Percentiles rank a stretch among this genome's conserved stretches.
These are phyloP conservation scores for Globomyces pollinis-pini DNA, from an alignment of 192 early-diverging fungal genomes.

Conservation along the genomic window DNA sequence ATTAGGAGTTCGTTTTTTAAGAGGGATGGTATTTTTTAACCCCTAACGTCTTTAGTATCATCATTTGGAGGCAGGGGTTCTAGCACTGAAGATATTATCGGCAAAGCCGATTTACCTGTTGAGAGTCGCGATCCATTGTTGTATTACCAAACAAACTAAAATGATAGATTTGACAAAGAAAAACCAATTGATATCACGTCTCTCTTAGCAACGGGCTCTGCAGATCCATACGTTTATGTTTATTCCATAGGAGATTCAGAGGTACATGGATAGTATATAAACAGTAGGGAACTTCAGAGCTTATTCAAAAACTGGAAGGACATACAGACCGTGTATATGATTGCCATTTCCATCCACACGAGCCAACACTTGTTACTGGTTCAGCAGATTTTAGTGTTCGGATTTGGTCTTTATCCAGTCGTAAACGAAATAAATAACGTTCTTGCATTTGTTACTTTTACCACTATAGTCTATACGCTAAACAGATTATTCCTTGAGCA, in stretches of 20 bases:
- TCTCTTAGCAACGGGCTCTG: constrained; percentile 71
- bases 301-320: constrained; percentile 73
- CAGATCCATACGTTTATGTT: constrained; percentile 75
- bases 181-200: constrained; percentile 11
- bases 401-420: constrained; percentile 50
- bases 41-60: not conserved
- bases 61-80: constrained; percentile 10
- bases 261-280: constrained; percentile 6
- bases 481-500: too few relatives aligned
- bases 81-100: constrained; percentile 36
- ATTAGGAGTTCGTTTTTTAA: constrained; percentile 81
- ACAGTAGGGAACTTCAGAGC: constrained; percentile 24
- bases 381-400: constrained; percentile 80
- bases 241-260: constrained; percentile 45
- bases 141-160: not conserved
- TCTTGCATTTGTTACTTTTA: not conserved
- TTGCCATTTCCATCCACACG: constrained; percentile 80
- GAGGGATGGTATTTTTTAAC: constrained; percentile 52
- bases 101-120: constrained; percentile 18
- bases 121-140: constrained; percentile 16
- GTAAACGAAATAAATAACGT: constrained; percentile 25
- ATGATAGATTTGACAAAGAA: constrained; percentile 6
- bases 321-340: constrained; percentile 92
- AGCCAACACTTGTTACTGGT: constrained; percentile 72
- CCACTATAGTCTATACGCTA: too few relatives aligned